phyloP scores from a whole-genome alignment of 2,329 filamentous ascomycete species.

The Pestalotiopsis sp. region DNA sequence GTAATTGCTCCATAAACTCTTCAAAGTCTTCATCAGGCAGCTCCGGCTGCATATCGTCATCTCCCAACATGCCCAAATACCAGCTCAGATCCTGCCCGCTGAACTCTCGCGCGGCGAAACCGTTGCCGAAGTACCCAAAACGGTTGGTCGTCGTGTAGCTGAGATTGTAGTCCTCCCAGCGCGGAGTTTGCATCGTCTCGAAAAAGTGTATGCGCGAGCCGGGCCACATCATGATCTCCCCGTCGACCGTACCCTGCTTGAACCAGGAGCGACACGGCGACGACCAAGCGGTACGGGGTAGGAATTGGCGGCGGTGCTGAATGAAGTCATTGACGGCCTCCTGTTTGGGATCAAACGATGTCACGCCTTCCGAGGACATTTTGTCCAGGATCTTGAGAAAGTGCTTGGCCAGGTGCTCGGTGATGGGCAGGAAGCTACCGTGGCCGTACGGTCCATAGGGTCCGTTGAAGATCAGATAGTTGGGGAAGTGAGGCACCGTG shows the following conservation, averaged over 20 bases:
- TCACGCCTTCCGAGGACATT: constrained; percentile 26
- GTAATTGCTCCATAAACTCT: not conserved
- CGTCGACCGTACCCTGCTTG: constrained; percentile 28
- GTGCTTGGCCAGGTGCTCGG: constrained; percentile 28
- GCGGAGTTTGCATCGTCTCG: constrained; percentile 25
- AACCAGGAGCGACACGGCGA: constrained; percentile 29
- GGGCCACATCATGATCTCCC: constrained; percentile 29
- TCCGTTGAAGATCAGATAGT: constrained; percentile 27
- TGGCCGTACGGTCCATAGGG: constrained; percentile 28
- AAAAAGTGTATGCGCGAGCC: constrained; percentile 29
- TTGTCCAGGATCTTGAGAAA: constrained; percentile 33
- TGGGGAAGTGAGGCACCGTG: constrained; percentile 16
- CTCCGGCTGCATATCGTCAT: constrained; percentile 1
- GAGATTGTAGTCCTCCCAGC: constrained; percentile 30
- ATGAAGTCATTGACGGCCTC: constrained; percentile 31
- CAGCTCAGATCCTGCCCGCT: constrained; percentile 14
- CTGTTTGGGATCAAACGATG: constrained; percentile 24
- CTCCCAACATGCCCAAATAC: constrained; percentile 12
- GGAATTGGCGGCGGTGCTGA: constrained; percentile 31
- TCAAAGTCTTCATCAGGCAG: constrained; percentile 1
- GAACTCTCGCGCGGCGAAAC: constrained; percentile 18
- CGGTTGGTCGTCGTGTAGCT: constrained; percentile 25
- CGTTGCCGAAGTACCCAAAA: constrained; percentile 29
- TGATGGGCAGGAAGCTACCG: constrained; percentile 27
- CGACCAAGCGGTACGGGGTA: constrained; percentile 27